phyloP scores from a whole-genome alignment of 176 grass and related monocot genomes.

The Lolium perenne region DNA sequence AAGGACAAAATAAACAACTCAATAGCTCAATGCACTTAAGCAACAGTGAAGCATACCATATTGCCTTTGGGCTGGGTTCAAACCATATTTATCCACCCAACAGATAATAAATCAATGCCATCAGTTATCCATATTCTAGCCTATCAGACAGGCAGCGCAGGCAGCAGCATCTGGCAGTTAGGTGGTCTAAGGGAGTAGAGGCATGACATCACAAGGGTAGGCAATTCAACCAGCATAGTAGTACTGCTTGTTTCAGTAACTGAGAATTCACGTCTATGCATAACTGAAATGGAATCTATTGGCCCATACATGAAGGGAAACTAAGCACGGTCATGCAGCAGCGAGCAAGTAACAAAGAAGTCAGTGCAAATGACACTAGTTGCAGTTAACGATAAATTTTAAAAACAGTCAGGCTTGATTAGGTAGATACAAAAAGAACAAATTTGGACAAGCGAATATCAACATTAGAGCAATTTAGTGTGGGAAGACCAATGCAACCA shows the following conservation, averaged over 20 bases:
- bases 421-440: neutral
- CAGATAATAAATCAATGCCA: conserved; percentile 4
- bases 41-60: conserved; percentile 19
- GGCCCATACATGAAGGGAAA: neutral
- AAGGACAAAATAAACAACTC: conserved; percentile 15
- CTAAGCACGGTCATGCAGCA: neutral
- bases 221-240: conserved; percentile 22
- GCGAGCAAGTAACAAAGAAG: conserved; percentile 6
- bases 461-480: neutral
- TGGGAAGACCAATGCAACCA: conserved; percentile 20
- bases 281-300: conserved; percentile 3
- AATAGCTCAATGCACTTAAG: conserved; percentile 26
- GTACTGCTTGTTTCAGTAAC: conserved; percentile 11
- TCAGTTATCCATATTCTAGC: neutral
- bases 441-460: conserved; percentile 9
- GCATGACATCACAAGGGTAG: neutral
- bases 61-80: conserved; percentile 8
- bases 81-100: conserved; percentile 16
- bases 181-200: neutral
- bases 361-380: neutral
- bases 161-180: conserved; percentile 2
- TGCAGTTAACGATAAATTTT: neutral
- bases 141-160: conserved; percentile 1
- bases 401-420: neutral
- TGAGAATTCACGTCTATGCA: neutral